phyloP scores from a whole-genome alignment of 169 alveolate genomes.

The Cryptosporidium sp. region DNA sequence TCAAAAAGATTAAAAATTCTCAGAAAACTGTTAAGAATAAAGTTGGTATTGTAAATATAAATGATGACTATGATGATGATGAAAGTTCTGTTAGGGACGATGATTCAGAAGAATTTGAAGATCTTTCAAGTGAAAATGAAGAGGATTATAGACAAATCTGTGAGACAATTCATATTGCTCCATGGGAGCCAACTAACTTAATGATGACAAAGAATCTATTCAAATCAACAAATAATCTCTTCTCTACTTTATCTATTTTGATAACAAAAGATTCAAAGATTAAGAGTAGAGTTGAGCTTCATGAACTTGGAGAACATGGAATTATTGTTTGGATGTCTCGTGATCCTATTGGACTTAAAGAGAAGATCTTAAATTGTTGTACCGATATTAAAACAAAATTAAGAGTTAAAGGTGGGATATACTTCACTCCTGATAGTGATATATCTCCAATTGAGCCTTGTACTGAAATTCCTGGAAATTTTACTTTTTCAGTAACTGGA shows the following conservation, averaged over 20 bases:
- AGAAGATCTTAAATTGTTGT: conserved; percentile 34
- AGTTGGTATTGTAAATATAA: background rate
- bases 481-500: conserved; percentile 42
- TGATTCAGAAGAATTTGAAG: conserved; percentile 55
- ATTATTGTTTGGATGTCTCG: conserved; percentile 50
- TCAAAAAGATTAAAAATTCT: conserved; percentile 29
- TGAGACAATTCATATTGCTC: conserved; percentile 15
- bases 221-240: conserved; percentile 46
- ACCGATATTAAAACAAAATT: conserved; percentile 2
- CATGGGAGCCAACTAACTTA: conserved; percentile 70
- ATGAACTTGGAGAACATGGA: conserved; percentile 62
- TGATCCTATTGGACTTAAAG: conserved; percentile 27
- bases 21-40: conserved; percentile 22
- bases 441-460: conserved; percentile 74
- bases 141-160: conserved; percentile 53
- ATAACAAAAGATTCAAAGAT: conserved; percentile 16
- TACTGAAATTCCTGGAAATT: conserved; percentile 66
- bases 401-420: conserved; percentile 68
- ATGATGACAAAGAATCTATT: conserved; percentile 53
- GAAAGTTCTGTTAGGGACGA: conserved; percentile 52
- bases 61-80: conserved; percentile 47
- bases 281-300: conserved; percentile 31
- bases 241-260: conserved; percentile 20
- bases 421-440: conserved; percentile 60
- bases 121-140: conserved; percentile 53